Base-by-base conservation (phyloP, 2,329 filamentous ascomycete genomes). In the Fusarium abutilonis region DNA sequence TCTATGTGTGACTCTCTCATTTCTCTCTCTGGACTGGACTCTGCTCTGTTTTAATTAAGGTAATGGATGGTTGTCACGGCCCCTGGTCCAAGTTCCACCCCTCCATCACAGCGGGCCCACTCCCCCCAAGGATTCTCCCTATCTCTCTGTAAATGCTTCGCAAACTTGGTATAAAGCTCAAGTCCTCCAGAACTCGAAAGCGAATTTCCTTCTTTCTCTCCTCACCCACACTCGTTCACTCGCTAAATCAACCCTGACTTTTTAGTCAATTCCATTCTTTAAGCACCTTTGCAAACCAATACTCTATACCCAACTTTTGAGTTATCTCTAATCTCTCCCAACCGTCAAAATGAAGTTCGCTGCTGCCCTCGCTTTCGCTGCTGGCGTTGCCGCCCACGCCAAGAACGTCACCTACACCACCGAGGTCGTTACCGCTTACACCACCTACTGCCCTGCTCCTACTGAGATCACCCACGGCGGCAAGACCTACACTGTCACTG, bases 371-470 rank as follows among this genome's bases (percentile, higher is more conserved):
- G 71, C 83, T 68, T 73, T 83, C 73, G 82, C 83, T 71, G 79
- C 82, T 76, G 80, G 82, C 78, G 79, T 75, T 74, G 77, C 79
- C 72, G 82, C 80, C 75, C 61, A 63, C 63, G 64, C 60, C 61
- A 66, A 62, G 48, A 72, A 73, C 72, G 79, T 80, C 68, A 80
- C 79, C 74, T 85, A 84, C 60, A 82, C 82, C 78, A 91, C 88
- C 68, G 85, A 89, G 82, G 79, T 86, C 66, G 84, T 91, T 65
- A 87, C 86, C 56, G 77, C 80, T 56, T 85, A 85, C 80, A 87
- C 84, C 78, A 92, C 89, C 74, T 91, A 83, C 86, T 92, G 90
- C 86, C 88, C 89, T 19, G 80, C 73, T 67, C 76, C 89, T 66
- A 91, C 89, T 70, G 76, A 80, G 70, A 77, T 91, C 77, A 84